phyloP scores from a whole-genome alignment of 352 stramenopile genomes.

The Globisporangium recalcitrans region DNA sequence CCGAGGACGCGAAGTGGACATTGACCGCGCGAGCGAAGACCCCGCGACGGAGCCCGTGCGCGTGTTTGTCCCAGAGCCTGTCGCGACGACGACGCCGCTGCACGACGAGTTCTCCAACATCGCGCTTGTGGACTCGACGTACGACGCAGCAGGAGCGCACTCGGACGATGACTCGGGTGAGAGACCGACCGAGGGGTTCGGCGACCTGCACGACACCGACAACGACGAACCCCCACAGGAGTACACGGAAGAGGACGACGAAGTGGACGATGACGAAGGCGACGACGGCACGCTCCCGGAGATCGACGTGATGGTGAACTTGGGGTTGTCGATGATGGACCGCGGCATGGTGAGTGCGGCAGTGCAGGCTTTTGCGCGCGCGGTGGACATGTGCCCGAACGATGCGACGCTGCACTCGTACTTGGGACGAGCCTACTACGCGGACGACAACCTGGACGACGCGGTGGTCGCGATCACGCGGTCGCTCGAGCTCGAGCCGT shows the following conservation, averaged over 20 bases:
- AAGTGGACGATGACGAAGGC: conserved; percentile 61
- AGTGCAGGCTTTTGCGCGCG: conserved; percentile 79
- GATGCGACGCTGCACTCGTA: conserved; percentile 71
- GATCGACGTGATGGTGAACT: conserved; percentile 76
- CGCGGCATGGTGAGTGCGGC: conserved; percentile 71
- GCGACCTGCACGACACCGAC: conserved; percentile 41
- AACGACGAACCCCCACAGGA: conserved; percentile 48
- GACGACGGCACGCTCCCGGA: conserved; percentile 65
- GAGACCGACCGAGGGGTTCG: conserved; percentile 26
- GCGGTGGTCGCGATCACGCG: conserved; percentile 54
- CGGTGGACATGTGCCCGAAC: conserved; percentile 74
- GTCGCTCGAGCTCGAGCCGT: conserved; percentile 69
- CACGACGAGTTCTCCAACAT: conserved; percentile 48
- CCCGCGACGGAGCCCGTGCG: neutral
- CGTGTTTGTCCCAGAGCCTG: conserved; percentile 7
- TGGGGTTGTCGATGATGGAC: conserved; percentile 79
- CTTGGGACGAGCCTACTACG: conserved; percentile 79
- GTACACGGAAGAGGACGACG: conserved; percentile 36
- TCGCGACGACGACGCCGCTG: conserved; percentile 27
- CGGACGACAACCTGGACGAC: conserved; percentile 78
- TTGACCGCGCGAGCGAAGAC: conserved; percentile 18
- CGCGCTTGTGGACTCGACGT: conserved; percentile 43
- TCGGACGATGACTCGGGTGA: conserved; percentile 36
- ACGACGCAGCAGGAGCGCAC: conserved; percentile 30
- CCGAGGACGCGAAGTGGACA: conserved; percentile 37